Base-by-base conservation (phyloP, 1,284 basidiomycete genomes). In the Pseudomicrostroma phylloplanum region DNA sequence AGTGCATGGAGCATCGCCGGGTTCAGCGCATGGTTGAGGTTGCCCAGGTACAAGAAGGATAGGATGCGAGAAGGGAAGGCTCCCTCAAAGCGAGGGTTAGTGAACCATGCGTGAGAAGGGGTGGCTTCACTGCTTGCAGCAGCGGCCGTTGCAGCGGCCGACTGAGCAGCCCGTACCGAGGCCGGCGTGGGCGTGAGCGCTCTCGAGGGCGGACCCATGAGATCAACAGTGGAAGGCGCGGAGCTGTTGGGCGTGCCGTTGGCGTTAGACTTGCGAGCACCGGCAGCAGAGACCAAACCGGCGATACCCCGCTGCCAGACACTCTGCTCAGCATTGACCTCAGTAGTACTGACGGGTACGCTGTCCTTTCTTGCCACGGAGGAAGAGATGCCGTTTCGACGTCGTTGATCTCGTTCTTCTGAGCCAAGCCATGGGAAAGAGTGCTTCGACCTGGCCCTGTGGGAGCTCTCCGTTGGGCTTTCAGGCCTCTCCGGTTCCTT, bases 11-110 rank as follows among this genome's bases (percentile, higher is more conserved):
- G 86, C 92, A 98, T 96, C 73, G 90, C 89, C 51, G 88, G 92
- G 78, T 98, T 98, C 54, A 88, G 85, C 0, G 94, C 94, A 70
- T 97, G 94, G 74, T 91, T 90, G 73, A 77, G 79, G 80, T 96
- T 96, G 59, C 94, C 93, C 55, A 98, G 86, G 81, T 97, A 98
- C 73, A 98, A 83, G 82, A 92, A 94, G 48, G 91, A 91, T 64
- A 96, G 80, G 67, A 98, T 92, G 39, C 92, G 85, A 73, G 90
- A 92, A 7, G 94, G 93, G 82, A 98, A 93, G 69, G 89, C 91
- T 26, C 93, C 93, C 76, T 98, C 92, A 78, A 97, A 98, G 64
- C 90, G 82, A 43, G 86, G 84, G 79, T 92, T 90, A 72, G 91
- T 88, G 81, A 96, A 96, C 93, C 93, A 97, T 11, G 87, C 55